Base-by-base conservation (phyloP, 192 early-diverging fungal species). In the Coemansia sp. region DNA sequence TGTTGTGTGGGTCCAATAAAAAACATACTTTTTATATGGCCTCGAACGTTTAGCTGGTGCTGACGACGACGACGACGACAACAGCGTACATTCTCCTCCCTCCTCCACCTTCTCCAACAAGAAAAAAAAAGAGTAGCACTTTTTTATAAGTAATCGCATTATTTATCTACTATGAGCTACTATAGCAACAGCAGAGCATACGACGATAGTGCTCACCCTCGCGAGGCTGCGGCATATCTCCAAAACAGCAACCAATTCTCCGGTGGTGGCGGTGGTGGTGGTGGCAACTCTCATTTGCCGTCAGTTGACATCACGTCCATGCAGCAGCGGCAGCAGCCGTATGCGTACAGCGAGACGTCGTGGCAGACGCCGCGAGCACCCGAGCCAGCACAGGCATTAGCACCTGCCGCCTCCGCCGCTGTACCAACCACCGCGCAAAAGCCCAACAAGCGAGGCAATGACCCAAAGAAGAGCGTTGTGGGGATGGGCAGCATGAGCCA, bases 241-340 rank as follows among this genome's bases (percentile, higher is more conserved):
- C 9, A 7, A 19, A 47, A 45, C 35, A 15, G 15, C 22, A 35
- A 35, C 11, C 35, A 57, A 35, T 57, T 25, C 19, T 35, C 29
- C 40, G 25, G 27, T 36, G 31, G n/a, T n/a, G n/a, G n/a, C n/a
- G n/a, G n/a, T n/a, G n/a, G n/a, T n/a, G n/a, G n/a, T n/a, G n/a
- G n/a, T n/a, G n/a, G n/a, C 47, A 25, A 45, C 31, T 32, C 29
- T 2, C 32, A 63, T 38, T 31, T 49, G 35, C 61, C 43, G 27
- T 60, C 74, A 0, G 65, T 71, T 38, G 72, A 74, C 49, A 74
- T 80, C 6, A 65, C 77, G 6, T 58, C 72, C 37, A 74, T 80
- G 77, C 62, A 63, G 46, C 64, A 59, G 12, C 59, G 46, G 25
- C 51, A 67, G 31, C 59, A 61, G 32, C 76, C 71, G 9, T 65